Conservation (phyloP, 2,329 filamentous ascomycete species). For the Fusarium chlamydosporum region DNA sequence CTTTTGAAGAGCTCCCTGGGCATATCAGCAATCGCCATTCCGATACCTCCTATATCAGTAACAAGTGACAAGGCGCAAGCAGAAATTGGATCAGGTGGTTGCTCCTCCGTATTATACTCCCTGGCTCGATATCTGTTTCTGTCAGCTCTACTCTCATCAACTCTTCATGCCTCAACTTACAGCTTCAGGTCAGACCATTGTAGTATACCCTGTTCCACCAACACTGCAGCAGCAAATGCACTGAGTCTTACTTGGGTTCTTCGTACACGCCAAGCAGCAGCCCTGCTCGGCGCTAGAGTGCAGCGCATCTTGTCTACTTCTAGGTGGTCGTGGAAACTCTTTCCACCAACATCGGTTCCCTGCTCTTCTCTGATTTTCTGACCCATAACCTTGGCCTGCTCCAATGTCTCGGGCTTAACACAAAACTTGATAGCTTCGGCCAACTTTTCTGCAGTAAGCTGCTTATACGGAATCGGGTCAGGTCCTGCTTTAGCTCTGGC, state of each 20-base stretch:
- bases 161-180: conserved; percentile 59
- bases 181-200: conserved; percentile 80
- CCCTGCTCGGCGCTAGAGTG: conserved; percentile 74
- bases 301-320: conserved; percentile 77
- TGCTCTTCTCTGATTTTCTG: conserved; percentile 75
- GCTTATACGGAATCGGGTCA: conserved; percentile 76
- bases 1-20: conserved; percentile 69
- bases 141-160: conserved; percentile 15
- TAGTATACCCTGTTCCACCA: conserved; percentile 75
- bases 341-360: conserved; percentile 73
- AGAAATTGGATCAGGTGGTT: conserved; percentile 83
- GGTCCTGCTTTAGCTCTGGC: conserved; percentile 80
- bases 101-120: conserved; percentile 83
- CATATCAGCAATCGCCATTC: conserved; percentile 85
- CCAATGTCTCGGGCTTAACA: conserved; percentile 70
- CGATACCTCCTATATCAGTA: conserved; percentile 84
- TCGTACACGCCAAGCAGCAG: conserved; percentile 82
- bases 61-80: conserved; percentile 83
- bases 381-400: conserved; percentile 71
- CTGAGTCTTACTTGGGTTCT: conserved; percentile 77
- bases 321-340: conserved; percentile 79
- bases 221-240: conserved; percentile 77
- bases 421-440: conserved; percentile 74
- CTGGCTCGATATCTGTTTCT: conserved; percentile 62
- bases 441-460: conserved; percentile 75